Conservation (phyloP, 441 rosid genomes). For the Populus hybrid region DNA sequence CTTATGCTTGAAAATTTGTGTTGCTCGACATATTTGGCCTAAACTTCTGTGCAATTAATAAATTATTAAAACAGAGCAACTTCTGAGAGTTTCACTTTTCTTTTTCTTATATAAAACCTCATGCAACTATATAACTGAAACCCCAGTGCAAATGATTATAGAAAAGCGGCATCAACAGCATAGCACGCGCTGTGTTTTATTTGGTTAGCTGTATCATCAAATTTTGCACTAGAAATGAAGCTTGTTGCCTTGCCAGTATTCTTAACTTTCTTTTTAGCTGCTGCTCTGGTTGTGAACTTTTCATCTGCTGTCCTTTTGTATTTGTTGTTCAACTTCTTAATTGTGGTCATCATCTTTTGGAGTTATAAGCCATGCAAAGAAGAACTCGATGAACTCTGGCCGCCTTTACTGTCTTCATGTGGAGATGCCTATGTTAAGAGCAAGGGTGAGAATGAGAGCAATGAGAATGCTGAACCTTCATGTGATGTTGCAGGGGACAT, state of each 20-base stretch:
- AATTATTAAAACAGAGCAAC: background rate
- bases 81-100: slow-evolving; percentile 19
- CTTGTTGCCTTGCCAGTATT: slow-evolving; percentile 13
- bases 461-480: background rate
- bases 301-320: slow-evolving; percentile 30
- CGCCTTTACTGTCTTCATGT: background rate
- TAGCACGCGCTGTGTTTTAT: background rate
- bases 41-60: background rate
- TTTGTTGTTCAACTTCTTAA: slow-evolving; percentile 29
- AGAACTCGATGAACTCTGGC: slow-evolving; percentile 22
- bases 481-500: background rate
- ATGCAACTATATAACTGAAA: background rate
- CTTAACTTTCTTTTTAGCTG: slow-evolving; percentile 15
- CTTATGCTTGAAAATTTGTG: slow-evolving; percentile 28
- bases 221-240: slow-evolving; percentile 30
- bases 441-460: background rate
- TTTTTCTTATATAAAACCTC: background rate
- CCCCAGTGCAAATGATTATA: background rate
- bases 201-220: background rate
- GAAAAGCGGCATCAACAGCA: background rate
- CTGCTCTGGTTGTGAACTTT: slow-evolving; percentile 21
- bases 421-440: background rate
- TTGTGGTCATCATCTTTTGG: slow-evolving; percentile 26
- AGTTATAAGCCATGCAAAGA: slow-evolving; percentile 13
- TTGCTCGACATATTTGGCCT: slow-evolving; percentile 20